Conservation (phyloP, 768 basidiomycete genomes). For the Boletus barrowsii region DNA sequence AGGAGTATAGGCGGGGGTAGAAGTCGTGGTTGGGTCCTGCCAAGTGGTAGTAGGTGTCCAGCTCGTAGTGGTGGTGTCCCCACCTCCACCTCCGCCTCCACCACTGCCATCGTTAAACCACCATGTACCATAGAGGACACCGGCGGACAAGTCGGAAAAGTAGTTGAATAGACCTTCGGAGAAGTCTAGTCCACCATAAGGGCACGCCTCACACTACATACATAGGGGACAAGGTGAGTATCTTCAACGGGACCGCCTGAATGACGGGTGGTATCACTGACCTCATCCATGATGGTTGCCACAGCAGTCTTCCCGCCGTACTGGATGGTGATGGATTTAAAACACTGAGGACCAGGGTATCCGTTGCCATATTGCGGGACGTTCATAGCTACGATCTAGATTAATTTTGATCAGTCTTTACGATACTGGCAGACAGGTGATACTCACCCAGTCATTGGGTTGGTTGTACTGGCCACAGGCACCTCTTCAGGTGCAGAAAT, state of each 20-base stretch:
- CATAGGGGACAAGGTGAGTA: background rate
- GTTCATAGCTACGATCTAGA: conserved; percentile 55
- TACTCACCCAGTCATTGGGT: conserved; percentile 44
- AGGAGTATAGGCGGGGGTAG: conserved; percentile 19
- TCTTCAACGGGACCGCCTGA: background rate
- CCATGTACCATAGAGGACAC: conserved; percentile 65
- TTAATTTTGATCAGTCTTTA: background rate
- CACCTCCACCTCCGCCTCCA: conserved; percentile 22
- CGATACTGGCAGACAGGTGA: background rate
- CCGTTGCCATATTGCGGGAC: conserved; percentile 51
- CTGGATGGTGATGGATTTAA: conserved; percentile 56
- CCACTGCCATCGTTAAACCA: conserved; percentile 40
- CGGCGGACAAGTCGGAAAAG: conserved; percentile 48
- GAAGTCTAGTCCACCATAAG: conserved; percentile 64
- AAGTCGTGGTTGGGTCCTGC: conserved; percentile 23
- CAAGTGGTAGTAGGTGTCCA: conserved; percentile 15
- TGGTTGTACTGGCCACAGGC: conserved; percentile 48
- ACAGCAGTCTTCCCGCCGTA: conserved; percentile 55
- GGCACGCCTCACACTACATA: conserved; percentile 63
- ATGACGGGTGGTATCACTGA: conserved; percentile 21
- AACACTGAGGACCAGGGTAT: conserved; percentile 67
- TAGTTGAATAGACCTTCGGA: conserved; percentile 61
- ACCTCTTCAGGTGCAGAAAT: conserved; percentile 38
- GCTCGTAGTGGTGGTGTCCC: conserved; percentile 9
- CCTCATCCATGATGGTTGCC: conserved; percentile 65